Conservation (phyloP, 2,329 filamentous ascomycete species). For the Fusarium nodosum region DNA sequence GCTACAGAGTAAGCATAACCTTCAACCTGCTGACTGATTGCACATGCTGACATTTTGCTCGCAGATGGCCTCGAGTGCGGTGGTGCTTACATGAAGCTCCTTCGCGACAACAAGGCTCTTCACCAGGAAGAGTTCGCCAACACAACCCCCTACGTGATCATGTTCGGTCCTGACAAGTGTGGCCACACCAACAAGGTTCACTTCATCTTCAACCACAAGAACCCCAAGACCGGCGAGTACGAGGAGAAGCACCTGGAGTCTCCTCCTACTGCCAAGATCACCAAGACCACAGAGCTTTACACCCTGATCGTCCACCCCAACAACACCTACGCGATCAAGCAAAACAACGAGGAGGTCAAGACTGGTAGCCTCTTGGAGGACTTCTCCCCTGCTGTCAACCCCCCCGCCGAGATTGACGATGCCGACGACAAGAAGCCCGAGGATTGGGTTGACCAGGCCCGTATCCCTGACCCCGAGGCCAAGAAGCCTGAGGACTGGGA, state of each 20-base stretch:
- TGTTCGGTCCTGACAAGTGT: constrained; percentile 99
- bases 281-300: constrained; percentile 95
- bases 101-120: constrained; percentile 96
- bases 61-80: constrained; percentile 94
- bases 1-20: constrained; percentile 82
- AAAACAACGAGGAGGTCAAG: constrained; percentile 91
- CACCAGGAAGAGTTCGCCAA: constrained; percentile 99
- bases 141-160: constrained; percentile 97
- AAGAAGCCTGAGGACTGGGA: constrained; percentile 99
- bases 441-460: constrained; percentile 94
- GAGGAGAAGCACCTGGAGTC: constrained; percentile 98
- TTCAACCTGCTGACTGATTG: not conserved
- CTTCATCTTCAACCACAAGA: constrained; percentile 99
- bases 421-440: constrained; percentile 93
- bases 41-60: constrained; percentile 51
- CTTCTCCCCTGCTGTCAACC: constrained; percentile 94
- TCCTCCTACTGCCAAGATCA: constrained; percentile 86
- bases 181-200: constrained; percentile 98
- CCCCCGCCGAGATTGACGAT: constrained; percentile 93
- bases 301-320: constrained; percentile 96
- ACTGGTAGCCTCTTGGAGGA: constrained; percentile 93
- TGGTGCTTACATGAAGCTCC: constrained; percentile 98
- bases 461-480: constrained; percentile 91
- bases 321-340: constrained; percentile 93
- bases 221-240: constrained; percentile 99